A percentile compares a stretch with the other conserved stretches of the same genome.
phyloP scores from a whole-genome alignment of 371 early-diverging fungal species.

The Fennellomyces sp. region DNA sequence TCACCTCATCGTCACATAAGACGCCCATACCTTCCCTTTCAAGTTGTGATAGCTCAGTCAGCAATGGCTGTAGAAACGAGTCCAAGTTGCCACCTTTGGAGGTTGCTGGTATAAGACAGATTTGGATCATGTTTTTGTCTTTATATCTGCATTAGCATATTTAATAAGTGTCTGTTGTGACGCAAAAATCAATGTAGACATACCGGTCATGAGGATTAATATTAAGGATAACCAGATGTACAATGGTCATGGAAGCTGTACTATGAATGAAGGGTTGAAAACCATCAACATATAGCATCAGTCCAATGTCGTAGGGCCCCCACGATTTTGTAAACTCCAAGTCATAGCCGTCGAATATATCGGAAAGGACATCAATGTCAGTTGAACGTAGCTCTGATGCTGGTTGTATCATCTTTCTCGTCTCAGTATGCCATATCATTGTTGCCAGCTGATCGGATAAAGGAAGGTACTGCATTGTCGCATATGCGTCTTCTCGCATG shows the following conservation, averaged over 20 bases:
- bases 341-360: slow-evolving; percentile 6
- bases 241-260: too few relatives aligned
- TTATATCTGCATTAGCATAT: too few relatives aligned
- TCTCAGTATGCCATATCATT: too few relatives aligned
- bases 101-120: background rate
- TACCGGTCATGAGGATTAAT: slow-evolving; percentile 1
- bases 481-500: too few relatives aligned
- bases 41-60: background rate
- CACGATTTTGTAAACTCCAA: background rate
- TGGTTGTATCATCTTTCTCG: too few relatives aligned
- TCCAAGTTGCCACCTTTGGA: too few relatives aligned
- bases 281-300: slow-evolving; percentile 8
- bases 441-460: too few relatives aligned
- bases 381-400: too few relatives aligned
- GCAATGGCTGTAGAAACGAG: slow-evolving; percentile 1
- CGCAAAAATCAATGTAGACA: too few relatives aligned
- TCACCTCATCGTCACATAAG: background rate
- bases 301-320: background rate
- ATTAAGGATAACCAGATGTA: slow-evolving; percentile 1
- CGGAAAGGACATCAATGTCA: too few relatives aligned
- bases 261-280: background rate
- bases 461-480: too few relatives aligned
- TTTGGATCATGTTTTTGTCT: slow-evolving; percentile 5
- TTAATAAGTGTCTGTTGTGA: too few relatives aligned
- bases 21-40: background rate